Base-by-base conservation (phyloP, 2,329 filamentous ascomycete genomes). In the Hortaea sp. region DNA sequence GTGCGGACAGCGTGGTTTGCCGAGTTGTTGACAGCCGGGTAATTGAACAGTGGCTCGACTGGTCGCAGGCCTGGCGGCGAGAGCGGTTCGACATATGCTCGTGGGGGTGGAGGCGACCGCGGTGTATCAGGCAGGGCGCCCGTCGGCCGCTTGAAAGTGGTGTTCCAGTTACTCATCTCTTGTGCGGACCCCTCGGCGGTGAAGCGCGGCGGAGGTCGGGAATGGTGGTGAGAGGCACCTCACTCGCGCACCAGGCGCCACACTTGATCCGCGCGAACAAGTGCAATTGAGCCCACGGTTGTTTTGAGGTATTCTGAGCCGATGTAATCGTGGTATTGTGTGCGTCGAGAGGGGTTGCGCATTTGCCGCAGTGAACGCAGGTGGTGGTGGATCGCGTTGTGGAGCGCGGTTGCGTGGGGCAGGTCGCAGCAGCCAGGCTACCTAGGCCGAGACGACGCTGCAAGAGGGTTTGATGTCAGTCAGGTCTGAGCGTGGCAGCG, bases 1-100 rank as follows among this genome's bases (percentile, higher is more conserved):
- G 53, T 51, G 28, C 46, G 49, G 38, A 51, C 54, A 7, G 47
- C 40, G 50, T 52, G 56, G 48, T 52, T 46, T 32, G 54, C 46
- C 47, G 51, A 47, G 45, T 55, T 53, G 49, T 55, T 57, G 45
- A 60, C 47, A 27, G 61, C 54, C 31, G 61, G 57, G 50, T 65
- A 63, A 53, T 62, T 60, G 56, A 55, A 63, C 46, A 52, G 54
- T 34, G 63, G 61, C 46, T 65, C 62, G 41, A 61, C 43, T 6
- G 61, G 56, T 28, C 46, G 49, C 5, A 55, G 55, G 50, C 49
- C 56, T 27, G 52, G 40, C 5, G 62, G 63, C 38, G 64, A 65
- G 13, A 66, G 53, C 29, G 63, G 63, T 44, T 67, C 63, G 42
- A 63, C 46, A 45, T 56, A 62, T 27, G 53, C 48, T 37, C 54